Percentiles rank a stretch among this genome's conserved stretches.
These are phyloP conservation scores for Coprinopsis sp. DNA, from an alignment of 768 basidiomycete species.

Conservation along the genomic window DNA sequence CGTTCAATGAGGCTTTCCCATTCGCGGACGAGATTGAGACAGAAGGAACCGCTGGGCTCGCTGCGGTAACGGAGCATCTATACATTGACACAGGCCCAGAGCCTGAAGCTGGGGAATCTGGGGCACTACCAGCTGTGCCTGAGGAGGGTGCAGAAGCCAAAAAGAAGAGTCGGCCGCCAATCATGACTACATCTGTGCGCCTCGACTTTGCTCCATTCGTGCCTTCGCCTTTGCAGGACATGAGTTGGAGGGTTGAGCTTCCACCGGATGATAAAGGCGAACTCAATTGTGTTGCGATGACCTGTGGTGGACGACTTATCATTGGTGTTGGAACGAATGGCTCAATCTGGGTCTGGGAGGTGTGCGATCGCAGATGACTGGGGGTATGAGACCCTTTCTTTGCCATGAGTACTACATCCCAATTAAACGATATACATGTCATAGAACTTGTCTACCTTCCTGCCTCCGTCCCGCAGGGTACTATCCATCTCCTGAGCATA, in stretches of 20 bases:
- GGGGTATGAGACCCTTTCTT: too few species aligned
- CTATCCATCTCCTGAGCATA: too few species aligned
- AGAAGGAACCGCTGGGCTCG: conserved; percentile 4
- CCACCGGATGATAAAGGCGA: conserved; percentile 15
- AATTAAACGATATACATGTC: too few species aligned
- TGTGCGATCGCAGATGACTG: conserved; percentile 2
- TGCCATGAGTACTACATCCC: too few species aligned
- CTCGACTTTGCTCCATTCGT: neutral
- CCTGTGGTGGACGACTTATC: conserved; percentile 37
- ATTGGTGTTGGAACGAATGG: conserved; percentile 37
- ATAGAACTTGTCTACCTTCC: too few species aligned
- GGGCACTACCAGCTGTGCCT: conserved; percentile 9
- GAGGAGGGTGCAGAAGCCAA: too few species aligned
- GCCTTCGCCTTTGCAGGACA: neutral
- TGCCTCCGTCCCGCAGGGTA: too few species aligned
- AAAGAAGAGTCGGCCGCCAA: too few species aligned
- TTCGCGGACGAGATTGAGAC: conserved; percentile 14
- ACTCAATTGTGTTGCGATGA: conserved; percentile 39
- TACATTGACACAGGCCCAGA: neutral
- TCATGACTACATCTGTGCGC: conserved; percentile 2
- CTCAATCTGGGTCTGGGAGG: conserved; percentile 38
- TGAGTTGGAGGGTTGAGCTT: conserved; percentile 20
- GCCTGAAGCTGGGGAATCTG: neutral
- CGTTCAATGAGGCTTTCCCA: conserved; percentile 35
- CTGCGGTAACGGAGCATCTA: neutral